phyloP scores from a whole-genome alignment of 2,329 filamentous ascomycete genomes.

The Penicillium janthinellum region DNA sequence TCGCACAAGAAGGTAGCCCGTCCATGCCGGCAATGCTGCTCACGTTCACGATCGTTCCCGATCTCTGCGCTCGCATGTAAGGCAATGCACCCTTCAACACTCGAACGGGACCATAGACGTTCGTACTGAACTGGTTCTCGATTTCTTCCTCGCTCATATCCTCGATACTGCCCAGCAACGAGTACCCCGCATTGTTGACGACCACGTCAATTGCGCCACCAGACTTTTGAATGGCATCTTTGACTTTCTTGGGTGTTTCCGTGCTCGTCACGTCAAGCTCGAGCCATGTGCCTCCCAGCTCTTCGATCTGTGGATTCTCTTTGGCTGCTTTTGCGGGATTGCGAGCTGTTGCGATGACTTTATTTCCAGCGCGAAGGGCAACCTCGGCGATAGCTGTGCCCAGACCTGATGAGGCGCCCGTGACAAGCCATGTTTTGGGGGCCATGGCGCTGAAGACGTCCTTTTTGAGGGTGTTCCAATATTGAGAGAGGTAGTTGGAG shows the following conservation, averaged over 20 bases:
- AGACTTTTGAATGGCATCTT: background rate
- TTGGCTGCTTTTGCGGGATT: conserved; percentile 24
- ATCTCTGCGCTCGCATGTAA: conserved; percentile 27
- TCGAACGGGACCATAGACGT: conserved; percentile 30
- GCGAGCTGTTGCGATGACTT: conserved; percentile 29
- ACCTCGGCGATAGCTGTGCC: conserved; percentile 22
- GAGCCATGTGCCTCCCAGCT: conserved; percentile 18
- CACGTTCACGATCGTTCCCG: conserved; percentile 31
- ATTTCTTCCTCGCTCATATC: conserved; percentile 30
- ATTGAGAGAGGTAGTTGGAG: background rate
- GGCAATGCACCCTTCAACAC: conserved; percentile 28
- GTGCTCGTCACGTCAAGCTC: conserved; percentile 17
- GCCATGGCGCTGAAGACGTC: background rate
- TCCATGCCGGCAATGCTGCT: conserved; percentile 27
- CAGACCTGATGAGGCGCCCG: conserved; percentile 26
- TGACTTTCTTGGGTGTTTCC: conserved; percentile 7
- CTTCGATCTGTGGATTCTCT: conserved; percentile 19
- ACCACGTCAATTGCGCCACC: conserved; percentile 17
- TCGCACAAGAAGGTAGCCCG: conserved; percentile 23
- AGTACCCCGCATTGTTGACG: conserved; percentile 29
- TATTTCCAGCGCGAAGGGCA: conserved; percentile 26
- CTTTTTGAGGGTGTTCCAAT: background rate
- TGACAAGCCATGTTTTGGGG: conserved; percentile 23
- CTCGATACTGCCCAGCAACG: conserved; percentile 25
- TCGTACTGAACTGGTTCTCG: conserved; percentile 26